Conservation (phyloP, 2,329 filamentous ascomycete genomes). For the Trichoderma guizhouense region DNA sequence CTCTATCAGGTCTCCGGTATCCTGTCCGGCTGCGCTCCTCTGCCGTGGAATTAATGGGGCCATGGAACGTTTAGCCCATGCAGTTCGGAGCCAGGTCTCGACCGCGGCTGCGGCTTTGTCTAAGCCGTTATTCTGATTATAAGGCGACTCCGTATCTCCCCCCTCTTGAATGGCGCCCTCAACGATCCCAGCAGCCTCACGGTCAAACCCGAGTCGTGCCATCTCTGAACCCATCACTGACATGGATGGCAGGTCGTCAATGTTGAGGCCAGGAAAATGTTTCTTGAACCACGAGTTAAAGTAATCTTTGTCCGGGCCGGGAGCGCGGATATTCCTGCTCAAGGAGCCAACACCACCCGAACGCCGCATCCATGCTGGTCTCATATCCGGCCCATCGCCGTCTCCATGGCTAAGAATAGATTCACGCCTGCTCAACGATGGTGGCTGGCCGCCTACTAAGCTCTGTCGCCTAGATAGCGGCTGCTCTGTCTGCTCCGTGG, state of each 20-base stretch:
- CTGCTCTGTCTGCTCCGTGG: constrained; percentile 36
- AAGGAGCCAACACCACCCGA: constrained; percentile 89
- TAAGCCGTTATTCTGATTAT: constrained; percentile 54
- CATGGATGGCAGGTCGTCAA: constrained; percentile 65
- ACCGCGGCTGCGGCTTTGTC: constrained; percentile 84
- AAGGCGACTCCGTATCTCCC: constrained; percentile 38
- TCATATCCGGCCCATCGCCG: constrained; percentile 38
- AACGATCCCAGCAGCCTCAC: constrained; percentile 42
- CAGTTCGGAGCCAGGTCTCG: constrained; percentile 85
- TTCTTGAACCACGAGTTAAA: constrained; percentile 81
- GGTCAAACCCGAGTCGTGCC: constrained; percentile 54
- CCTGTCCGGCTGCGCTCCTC: constrained; percentile 22
- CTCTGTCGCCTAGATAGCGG: constrained; percentile 43
- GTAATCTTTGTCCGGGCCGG: constrained; percentile 79
- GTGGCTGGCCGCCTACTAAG: constrained; percentile 37
- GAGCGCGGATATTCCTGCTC: constrained; percentile 63
- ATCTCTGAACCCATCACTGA: constrained; percentile 61
- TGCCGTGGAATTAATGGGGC: constrained; percentile 46
- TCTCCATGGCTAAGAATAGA: constrained; percentile 37
- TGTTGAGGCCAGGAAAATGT: constrained; percentile 74
- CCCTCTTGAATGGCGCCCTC: constrained; percentile 51
- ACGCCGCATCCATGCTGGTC: constrained; percentile 66
- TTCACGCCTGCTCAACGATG: constrained; percentile 31
- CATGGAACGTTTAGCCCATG: constrained; percentile 62
- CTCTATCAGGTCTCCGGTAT: constrained; percentile 66